These are phyloP conservation scores for Millerozyma miso DNA, from an alignment of 805 yeast genomes.

Conservation along the genomic window DNA sequence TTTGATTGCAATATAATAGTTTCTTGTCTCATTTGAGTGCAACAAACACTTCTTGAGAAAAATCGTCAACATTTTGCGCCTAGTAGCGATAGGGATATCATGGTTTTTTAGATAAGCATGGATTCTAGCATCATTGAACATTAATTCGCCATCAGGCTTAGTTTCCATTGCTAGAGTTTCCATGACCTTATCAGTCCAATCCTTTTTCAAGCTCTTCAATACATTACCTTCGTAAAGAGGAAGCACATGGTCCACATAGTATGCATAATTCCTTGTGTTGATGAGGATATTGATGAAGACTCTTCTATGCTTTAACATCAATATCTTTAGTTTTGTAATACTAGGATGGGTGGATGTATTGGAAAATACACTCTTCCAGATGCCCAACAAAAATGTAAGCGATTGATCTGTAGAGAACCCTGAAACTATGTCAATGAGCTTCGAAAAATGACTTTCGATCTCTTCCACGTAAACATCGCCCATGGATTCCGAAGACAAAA, in stretches of 20 bases:
- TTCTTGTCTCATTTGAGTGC: conserved; percentile 9
- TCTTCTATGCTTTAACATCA: conserved; percentile 16
- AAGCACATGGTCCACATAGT: conserved; percentile 15
- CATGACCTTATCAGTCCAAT: conserved; percentile 22
- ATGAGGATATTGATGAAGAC: conserved; percentile 23
- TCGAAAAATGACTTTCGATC: conserved; percentile 11
- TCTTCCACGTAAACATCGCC: background rate
- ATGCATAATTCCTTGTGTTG: conserved; percentile 20
- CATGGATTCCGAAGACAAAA: background rate
- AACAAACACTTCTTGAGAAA: conserved; percentile 17
- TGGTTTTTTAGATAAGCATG: conserved; percentile 12
- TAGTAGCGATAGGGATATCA: conserved; percentile 9
- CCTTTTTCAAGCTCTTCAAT: conserved; percentile 1
- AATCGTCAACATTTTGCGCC: conserved; percentile 16
- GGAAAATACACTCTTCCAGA: conserved; percentile 21
- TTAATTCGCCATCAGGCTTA: conserved; percentile 6
- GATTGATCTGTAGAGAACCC: conserved; percentile 14
- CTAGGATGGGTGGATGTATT: conserved; percentile 2
- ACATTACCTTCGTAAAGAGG: conserved; percentile 12
- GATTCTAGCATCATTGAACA: conserved; percentile 11
- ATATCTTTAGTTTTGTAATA: conserved; percentile 12
- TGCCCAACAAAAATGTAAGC: conserved; percentile 15
- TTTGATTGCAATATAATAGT: conserved; percentile 10
- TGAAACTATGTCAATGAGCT: conserved; percentile 20
- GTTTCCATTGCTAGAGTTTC: conserved; percentile 18